Base-by-base conservation (phyloP, 192 early-diverging fungal genomes). In the Coemansia furcata region DNA sequence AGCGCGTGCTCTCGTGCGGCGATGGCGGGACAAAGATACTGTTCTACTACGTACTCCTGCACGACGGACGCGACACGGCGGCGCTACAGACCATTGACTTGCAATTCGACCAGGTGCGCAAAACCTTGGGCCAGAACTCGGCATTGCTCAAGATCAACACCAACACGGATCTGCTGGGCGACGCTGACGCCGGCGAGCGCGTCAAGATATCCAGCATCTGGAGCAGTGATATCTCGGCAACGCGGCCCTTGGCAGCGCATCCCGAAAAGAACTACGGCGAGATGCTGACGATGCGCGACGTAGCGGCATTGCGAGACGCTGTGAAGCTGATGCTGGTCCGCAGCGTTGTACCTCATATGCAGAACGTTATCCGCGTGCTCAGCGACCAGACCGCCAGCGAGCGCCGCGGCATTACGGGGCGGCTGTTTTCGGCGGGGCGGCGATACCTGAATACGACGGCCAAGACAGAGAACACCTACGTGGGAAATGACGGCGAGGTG, bases 321-420 rank as follows among this genome's bases (percentile, higher is more conserved):
- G 78, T 87, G 4, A 83, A 82, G 67, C 73, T 86, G 42, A 80
- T 96, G 69, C 79, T 94, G 33, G 82, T 86, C 6, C 89, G 91
- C 62, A 89, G 89, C 60, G 77, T 98, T 33, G 66, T 97, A 10
- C 95, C 93, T 6, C 89, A 87, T 69, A 96, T 97, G 96, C 92
- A 97, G 68, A 78, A 91, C 29, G 90, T 87, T 60, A 88, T 97
- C 55, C 90, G 91, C 30, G 84, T 88, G 35, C 92, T 93, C 87
- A 97, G 94, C 81, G 95, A 97, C 65, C 92, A 97, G 83, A 92
- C 97, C 0, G 95, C 92, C 17, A 88, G 86, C 59, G 85, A 93
- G 35, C 85, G 96, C 54, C 85, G 95, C 62, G 95, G 95, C 2
- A 72, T 99, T 33, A 92, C 95, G 1, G 95, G 95, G 5, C 87